Conservation (phyloP, 768 basidiomycete species). For the Rhodotorula taiwanensis region DNA sequence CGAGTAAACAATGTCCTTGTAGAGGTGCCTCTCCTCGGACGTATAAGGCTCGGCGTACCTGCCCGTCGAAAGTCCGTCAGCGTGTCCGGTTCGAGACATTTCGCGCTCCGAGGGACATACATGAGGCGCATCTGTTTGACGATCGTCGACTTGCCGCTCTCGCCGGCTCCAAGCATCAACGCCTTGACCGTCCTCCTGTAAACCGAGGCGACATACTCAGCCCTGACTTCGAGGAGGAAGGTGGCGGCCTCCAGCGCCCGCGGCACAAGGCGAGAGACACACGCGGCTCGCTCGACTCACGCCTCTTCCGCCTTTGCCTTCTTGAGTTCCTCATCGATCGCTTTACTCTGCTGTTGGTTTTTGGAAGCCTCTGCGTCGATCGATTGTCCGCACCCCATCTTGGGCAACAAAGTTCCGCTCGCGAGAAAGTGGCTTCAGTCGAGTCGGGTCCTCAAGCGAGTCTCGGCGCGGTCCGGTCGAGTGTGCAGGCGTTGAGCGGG, state of each 20-base stretch:
- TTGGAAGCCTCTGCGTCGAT: constrained; percentile 1
- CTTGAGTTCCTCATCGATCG: constrained; percentile 15
- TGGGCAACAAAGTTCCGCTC: too few relatives aligned
- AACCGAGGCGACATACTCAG: too few relatives aligned
- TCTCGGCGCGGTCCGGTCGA: too few relatives aligned
- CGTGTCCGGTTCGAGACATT: too few relatives aligned
- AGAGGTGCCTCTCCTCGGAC: constrained; percentile 75
- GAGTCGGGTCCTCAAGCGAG: too few relatives aligned
- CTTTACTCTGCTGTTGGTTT: background rate
- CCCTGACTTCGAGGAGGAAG: too few relatives aligned
- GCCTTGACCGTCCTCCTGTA: constrained; percentile 51
- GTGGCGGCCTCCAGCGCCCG: too few relatives aligned
- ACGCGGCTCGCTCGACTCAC: constrained; percentile 10
- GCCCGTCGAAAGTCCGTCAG: too few relatives aligned
- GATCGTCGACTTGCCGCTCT: constrained; percentile 73
- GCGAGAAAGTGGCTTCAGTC: too few relatives aligned
- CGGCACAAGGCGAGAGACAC: too few relatives aligned
- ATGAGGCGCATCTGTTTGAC: constrained; percentile 95
- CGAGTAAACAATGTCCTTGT: constrained; percentile 87
- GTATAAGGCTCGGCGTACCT: constrained; percentile 52
- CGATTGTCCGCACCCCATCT: constrained; percentile 19
- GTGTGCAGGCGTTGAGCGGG: too few relatives aligned
- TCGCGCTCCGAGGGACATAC: constrained; percentile 53
- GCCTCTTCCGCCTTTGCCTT: constrained; percentile 1
- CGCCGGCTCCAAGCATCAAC: constrained; percentile 88